These are phyloP conservation scores for Globisporangium recalcitrans DNA, from an alignment of 352 stramenopile genomes.

Conservation along the genomic window DNA sequence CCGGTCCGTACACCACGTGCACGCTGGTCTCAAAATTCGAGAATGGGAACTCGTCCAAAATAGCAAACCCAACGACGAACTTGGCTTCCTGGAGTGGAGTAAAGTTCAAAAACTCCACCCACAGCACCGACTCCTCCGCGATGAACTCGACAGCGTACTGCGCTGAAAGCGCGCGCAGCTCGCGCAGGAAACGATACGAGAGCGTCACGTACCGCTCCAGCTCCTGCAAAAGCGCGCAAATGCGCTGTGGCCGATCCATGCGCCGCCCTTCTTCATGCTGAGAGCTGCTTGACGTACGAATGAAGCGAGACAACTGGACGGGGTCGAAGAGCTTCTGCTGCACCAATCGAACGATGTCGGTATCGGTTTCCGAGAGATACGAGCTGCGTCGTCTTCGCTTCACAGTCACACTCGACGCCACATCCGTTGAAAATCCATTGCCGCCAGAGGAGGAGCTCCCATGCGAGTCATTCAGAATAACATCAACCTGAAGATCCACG, in stretches of 20 bases:
- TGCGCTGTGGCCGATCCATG: conserved; percentile 17
- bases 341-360: conserved; percentile 40
- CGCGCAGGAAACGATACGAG: conserved; percentile 48
- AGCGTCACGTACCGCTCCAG: conserved; percentile 49
- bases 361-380: conserved; percentile 31
- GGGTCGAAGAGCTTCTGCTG: conserved; percentile 51
- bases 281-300: conserved; percentile 10
- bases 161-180: conserved; percentile 55
- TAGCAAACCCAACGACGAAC: conserved; percentile 55
- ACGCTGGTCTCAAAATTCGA: conserved; percentile 40
- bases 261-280: conserved; percentile 22
- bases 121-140: conserved; percentile 36
- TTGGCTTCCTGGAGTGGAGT: conserved; percentile 20
- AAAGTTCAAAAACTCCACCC: conserved; percentile 67
- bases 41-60: conserved; percentile 47
- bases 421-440: conserved; percentile 19
- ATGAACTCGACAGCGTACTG: conserved; percentile 45
- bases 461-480: conserved; percentile 18
- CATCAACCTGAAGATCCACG: conserved; percentile 36
- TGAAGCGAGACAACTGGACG: conserved; percentile 23
- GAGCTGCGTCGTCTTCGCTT: conserved; percentile 20
- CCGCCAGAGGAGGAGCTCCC: neutral
- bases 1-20: conserved; percentile 42
- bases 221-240: conserved; percentile 37
- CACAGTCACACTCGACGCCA: conserved; percentile 21